Percentiles rank a stretch among this genome's conserved stretches.
phyloP scores from a whole-genome alignment of 257 asterid genomes.

The Eustoma russellianum region DNA sequence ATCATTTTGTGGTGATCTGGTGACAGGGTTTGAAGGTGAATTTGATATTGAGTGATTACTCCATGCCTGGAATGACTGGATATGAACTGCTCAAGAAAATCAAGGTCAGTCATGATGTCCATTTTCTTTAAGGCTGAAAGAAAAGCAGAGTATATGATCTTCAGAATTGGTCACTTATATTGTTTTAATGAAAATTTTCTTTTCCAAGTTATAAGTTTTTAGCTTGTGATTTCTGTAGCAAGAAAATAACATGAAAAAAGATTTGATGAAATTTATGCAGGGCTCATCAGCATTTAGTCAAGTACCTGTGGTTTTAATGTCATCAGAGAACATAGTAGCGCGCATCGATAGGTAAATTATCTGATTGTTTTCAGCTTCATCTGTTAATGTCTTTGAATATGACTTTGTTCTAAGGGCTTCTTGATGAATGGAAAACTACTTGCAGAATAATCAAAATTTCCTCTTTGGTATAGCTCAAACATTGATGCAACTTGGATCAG shows the following conservation, averaged over 20 bases:
- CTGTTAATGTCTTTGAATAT: not conserved
- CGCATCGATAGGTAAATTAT: slow-evolving; percentile 31
- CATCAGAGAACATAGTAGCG: slow-evolving; percentile 50
- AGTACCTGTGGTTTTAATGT: slow-evolving; percentile 59
- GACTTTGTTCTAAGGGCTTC: too few species aligned
- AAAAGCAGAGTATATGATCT: not conserved
- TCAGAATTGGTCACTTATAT: not conserved
- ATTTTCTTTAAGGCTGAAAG: too few species aligned
- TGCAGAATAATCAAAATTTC: too few species aligned
- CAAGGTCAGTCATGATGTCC: slow-evolving; percentile 21
- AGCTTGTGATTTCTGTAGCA: too few species aligned
- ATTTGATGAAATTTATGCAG: slow-evolving; percentile 10
- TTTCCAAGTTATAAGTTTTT: too few species aligned
- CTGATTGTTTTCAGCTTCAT: not conserved
- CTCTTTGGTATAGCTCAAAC: too few species aligned
- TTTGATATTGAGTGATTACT: slow-evolving; percentile 47
- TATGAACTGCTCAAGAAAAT: slow-evolving; percentile 45
- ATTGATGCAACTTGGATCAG: too few species aligned
- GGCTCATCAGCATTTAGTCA: slow-evolving; percentile 32
- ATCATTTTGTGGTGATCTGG: not conserved
- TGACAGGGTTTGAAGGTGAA: slow-evolving; percentile 36
- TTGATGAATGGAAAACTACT: too few species aligned
- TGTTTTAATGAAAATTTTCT: too few species aligned
- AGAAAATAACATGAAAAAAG: not conserved
- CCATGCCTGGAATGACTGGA: slow-evolving; percentile 59